phyloP scores from a whole-genome alignment of 345 rosid genomes.

The Eucalyptus melliodora region DNA sequence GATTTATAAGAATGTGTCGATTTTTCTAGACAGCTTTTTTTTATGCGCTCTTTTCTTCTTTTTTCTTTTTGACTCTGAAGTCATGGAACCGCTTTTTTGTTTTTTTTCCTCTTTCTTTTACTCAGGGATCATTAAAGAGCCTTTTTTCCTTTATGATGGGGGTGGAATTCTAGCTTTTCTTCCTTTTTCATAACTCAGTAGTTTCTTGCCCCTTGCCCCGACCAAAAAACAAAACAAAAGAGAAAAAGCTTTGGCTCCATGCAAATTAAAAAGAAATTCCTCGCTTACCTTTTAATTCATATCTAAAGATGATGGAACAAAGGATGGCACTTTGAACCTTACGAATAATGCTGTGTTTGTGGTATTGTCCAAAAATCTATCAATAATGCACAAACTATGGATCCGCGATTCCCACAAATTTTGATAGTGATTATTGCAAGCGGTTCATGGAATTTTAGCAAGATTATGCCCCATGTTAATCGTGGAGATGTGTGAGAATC shows the following conservation, averaged over 20 bases:
- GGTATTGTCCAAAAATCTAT: neutral
- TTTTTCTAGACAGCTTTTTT: neutral
- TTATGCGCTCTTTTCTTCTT: neutral
- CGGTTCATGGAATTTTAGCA: neutral
- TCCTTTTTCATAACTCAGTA: neutral
- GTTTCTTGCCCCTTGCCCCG: neutral
- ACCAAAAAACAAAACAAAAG: neutral
- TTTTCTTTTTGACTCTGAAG: neutral
- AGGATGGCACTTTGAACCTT: neutral
- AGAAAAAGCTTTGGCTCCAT: neutral
- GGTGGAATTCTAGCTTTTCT: neutral
- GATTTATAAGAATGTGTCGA: neutral
- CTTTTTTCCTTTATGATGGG: no score
- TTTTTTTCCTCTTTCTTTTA: neutral
- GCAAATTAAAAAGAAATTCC: neutral
- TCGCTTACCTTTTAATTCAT: neutral
- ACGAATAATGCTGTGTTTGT: rapidly evolving
- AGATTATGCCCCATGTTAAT: neutral
- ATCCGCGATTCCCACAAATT: no score
- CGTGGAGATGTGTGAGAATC: neutral
- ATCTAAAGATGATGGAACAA: neutral
- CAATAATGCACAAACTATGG: neutral
- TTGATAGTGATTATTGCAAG: neutral
- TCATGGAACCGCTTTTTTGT: neutral
- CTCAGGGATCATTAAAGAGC: neutral